Conservation (phyloP, 306 rosid genomes). For the Lagenaria siceraria region DNA sequence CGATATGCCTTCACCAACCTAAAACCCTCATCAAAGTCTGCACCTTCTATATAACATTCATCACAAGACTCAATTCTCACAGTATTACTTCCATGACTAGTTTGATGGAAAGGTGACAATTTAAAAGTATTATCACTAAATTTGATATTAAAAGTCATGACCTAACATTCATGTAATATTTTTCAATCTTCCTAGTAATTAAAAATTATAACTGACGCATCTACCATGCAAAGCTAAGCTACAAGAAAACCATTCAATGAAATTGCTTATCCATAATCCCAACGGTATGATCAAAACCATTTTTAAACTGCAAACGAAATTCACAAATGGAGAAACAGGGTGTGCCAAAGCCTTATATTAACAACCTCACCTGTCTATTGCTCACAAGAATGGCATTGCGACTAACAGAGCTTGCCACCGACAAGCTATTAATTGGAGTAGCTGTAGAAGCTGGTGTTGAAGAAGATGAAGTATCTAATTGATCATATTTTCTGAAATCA, state of each 20-base stretch:
- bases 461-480: constrained; percentile 29
- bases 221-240: neutral
- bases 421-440: constrained; percentile 12
- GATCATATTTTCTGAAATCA: constrained; percentile 34
- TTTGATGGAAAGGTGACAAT: neutral
- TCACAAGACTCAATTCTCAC: neutral
- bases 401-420: constrained; percentile 30
- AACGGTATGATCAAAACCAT: neutral
- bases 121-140: neutral
- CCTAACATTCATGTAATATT: neutral
- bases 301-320: neutral
- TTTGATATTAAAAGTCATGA: neutral
- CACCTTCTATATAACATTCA: neutral
- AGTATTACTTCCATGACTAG: neutral
- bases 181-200: neutral
- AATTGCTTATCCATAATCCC: neutral
- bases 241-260: neutral
- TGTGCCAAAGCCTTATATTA: neutral
- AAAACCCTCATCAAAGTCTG: neutral
- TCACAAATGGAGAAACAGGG: neutral
- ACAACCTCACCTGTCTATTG: constrained; percentile 67
- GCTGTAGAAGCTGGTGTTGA: constrained; percentile 27
- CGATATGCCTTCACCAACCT: neutral
- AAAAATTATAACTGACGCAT: neutral
- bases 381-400: constrained; percentile 89